Conservation (phyloP, 1,139 yeast genomes). For the Casaregolazyma lundiana region DNA sequence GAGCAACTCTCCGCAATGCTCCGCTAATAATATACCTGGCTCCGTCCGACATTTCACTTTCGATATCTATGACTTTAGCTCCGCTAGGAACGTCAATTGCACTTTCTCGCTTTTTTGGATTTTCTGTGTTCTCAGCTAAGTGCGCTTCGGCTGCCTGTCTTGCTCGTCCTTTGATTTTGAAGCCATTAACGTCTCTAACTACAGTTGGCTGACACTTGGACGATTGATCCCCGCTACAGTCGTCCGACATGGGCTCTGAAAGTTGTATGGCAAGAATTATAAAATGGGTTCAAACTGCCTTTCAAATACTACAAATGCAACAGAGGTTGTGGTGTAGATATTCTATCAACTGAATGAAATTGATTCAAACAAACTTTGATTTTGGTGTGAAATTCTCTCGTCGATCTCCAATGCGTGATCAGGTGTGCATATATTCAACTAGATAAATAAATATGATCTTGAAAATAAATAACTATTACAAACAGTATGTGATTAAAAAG, state of each 20-base stretch:
- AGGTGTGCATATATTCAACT: no score
- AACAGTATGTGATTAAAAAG: no score
- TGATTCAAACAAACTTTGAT: no score
- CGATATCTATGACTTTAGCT: slow-evolving; percentile 21
- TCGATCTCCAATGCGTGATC: no score
- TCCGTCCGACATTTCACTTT: slow-evolving; percentile 34
- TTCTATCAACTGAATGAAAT: neutral
- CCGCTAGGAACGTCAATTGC: neutral
- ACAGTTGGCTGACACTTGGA: slow-evolving; percentile 1
- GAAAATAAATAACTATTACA: no score
- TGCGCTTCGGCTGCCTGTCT: slow-evolving; percentile 7
- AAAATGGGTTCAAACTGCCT: no score
- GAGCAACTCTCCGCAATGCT: slow-evolving; percentile 63
- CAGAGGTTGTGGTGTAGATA: no score
- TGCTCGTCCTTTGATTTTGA: slow-evolving; percentile 23
- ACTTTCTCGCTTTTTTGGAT: neutral
- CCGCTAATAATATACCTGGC: slow-evolving; percentile 37
- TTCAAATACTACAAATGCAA: no score
- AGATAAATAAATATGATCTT: no score
- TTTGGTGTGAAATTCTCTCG: no score
- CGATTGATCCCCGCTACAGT: neutral
- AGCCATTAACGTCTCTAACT: slow-evolving; percentile 26
- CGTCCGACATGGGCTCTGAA: neutral
- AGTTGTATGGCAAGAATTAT: no score
- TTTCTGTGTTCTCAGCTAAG: neutral